Base-by-base conservation (phyloP, 805 yeast species). In the Lipomyces orientalis region DNA sequence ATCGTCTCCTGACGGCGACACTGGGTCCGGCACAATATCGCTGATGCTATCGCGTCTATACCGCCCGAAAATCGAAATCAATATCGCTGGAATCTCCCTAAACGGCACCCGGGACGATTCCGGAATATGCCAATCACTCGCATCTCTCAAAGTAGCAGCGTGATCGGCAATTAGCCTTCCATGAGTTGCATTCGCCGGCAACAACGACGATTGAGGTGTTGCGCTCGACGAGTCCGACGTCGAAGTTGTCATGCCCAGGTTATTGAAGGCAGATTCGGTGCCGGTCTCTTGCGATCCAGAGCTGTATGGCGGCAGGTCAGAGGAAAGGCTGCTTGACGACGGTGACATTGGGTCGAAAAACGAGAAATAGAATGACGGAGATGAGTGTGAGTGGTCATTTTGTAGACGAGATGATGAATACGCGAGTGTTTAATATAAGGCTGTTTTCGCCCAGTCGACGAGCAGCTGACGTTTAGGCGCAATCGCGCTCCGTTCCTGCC, bases 11-110 rank as follows among this genome's bases (percentile, higher is more conserved):
- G 22, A 10, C 49, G 37, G 39, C 5, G 39, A 35, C 14, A 14
- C 39, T 35, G 25, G 25, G 46, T 33, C 37, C 22, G 39, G 25
- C 60, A 34, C 7, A 19, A 49, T 58, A 14, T 19, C 14, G 1
- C 39, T 35, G 34, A 67, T 14, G 4, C 63, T 51, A 35, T 67
- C 70, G 4, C 51, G 9, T 19, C 70, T 51, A 54, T 54, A 39
- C 12, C 67, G 57, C 33, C 70, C 70, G 54, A 62, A 67, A 12
- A 67, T 54, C 25, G 64, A 49, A 10, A 67, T 39, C 58, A 67
- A 34, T 16, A 67, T 64, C n/a, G 60, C 65, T 3, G 70, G 70
- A 19, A 67, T 46, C 35, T 67, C 65, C 25, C 35, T n/a, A 35
- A 63, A 10, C 9, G 56, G 22, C 34, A 67, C 65, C 1, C 67